phyloP scores from a whole-genome alignment of 257 asterid species.

The Primulina tabacum region DNA sequence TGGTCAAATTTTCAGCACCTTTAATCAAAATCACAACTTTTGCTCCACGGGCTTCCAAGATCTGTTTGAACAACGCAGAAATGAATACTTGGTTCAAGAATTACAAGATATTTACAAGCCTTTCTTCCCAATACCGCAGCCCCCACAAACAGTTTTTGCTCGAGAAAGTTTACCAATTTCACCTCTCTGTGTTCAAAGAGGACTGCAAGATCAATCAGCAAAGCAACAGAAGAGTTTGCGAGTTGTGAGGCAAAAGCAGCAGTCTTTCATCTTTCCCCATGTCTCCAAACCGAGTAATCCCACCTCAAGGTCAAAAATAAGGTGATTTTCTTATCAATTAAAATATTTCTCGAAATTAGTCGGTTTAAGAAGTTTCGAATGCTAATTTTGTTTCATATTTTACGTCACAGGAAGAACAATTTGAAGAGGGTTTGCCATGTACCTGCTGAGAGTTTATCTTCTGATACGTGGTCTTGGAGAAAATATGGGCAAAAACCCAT shows the following conservation, averaged over 20 bases:
- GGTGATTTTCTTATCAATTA: constrained; percentile 1
- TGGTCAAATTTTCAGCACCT: neutral
- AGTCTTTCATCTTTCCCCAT: neutral
- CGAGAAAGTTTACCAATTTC: constrained; percentile 8
- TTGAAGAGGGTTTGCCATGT: constrained; percentile 30
- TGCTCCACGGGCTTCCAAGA: constrained; percentile 6
- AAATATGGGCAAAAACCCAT: constrained; percentile 48
- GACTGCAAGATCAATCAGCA: constrained; percentile 15
- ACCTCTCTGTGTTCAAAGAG: constrained; percentile 24
- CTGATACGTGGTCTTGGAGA: constrained; percentile 43
- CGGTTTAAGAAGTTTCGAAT: neutral
- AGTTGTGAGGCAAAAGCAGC: neutral
- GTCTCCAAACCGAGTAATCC: constrained; percentile 10
- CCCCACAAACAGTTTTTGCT: neutral
- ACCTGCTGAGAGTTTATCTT: constrained; percentile 26
- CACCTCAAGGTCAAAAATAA: constrained; percentile 22
- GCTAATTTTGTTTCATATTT: neutral
- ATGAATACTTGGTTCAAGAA: constrained; percentile 10
- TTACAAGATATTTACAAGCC: constrained; percentile 30
- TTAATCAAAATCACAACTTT: constrained; percentile 12
- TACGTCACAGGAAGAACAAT: constrained; percentile 30
- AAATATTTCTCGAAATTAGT: neutral
- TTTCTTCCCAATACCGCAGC: constrained; percentile 9
- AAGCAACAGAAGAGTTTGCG: neutral
- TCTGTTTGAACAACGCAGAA: constrained; percentile 22